These are phyloP conservation scores for Claviceps arundinis DNA, from an alignment of 2,329 filamentous ascomycete species.

Conservation along the genomic window DNA sequence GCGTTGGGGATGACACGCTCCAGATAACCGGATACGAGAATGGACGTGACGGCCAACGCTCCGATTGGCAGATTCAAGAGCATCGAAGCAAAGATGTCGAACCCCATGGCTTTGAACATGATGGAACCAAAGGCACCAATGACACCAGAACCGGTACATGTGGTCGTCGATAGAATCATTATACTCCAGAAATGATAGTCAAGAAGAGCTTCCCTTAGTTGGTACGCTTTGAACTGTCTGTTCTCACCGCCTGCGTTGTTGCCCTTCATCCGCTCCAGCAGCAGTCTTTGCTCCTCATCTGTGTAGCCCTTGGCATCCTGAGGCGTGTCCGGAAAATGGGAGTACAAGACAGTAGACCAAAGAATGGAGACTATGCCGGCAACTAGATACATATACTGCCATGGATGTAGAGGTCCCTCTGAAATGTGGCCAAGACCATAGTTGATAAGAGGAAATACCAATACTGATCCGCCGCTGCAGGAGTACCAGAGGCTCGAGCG, in stretches of 20 bases:
- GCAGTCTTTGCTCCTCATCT: slow-evolving; percentile 13
- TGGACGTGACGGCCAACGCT: slow-evolving; percentile 17
- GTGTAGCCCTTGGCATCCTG: slow-evolving; percentile 17
- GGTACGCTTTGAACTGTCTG: slow-evolving; percentile 14
- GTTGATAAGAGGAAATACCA: slow-evolving; percentile 20
- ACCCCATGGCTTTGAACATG: slow-evolving; percentile 22
- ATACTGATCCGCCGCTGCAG: slow-evolving; percentile 22
- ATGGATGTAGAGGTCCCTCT: slow-evolving; percentile 14
- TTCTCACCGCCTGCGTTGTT: slow-evolving; percentile 17
- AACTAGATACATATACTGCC: slow-evolving; percentile 23
- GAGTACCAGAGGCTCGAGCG: slow-evolving; percentile 19
- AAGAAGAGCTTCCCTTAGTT: slow-evolving; percentile 15
- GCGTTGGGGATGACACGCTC: slow-evolving; percentile 12
- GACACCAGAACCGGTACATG: slow-evolving; percentile 17
- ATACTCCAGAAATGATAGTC: slow-evolving; percentile 18
- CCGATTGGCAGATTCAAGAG: slow-evolving; percentile 13
- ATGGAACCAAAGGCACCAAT: slow-evolving; percentile 19
- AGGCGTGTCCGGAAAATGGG: slow-evolving; percentile 18
- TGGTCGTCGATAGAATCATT: slow-evolving; percentile 16
- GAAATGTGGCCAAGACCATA: slow-evolving; percentile 21
- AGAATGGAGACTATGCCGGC: slow-evolving; percentile 18
- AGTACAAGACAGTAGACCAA: slow-evolving; percentile 15
- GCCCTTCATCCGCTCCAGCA: slow-evolving; percentile 14
- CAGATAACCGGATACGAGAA: slow-evolving; percentile 18
- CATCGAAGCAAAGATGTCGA: slow-evolving; percentile 19